phyloP scores from a whole-genome alignment of 2,329 filamentous ascomycete species.

The Cladosporium austrohemisphaericum region DNA sequence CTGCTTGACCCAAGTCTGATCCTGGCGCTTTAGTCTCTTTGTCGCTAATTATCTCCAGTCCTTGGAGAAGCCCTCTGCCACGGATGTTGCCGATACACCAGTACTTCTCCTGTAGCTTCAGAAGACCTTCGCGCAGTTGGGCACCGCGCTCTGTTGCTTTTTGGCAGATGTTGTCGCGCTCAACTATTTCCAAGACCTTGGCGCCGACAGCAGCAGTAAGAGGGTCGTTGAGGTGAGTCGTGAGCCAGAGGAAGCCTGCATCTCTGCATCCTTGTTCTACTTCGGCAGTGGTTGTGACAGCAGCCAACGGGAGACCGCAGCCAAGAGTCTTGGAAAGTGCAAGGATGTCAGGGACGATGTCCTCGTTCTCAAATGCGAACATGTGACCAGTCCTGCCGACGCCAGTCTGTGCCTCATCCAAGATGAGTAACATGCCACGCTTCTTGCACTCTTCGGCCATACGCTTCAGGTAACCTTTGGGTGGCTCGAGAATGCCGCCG shows the following conservation, averaged over 20 bases:
- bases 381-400: constrained; percentile 34
- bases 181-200: constrained; percentile 27
- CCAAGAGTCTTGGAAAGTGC: constrained; percentile 25
- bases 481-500: constrained; percentile 41
- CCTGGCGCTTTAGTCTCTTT: constrained; percentile 19
- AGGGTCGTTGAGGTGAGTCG: constrained; percentile 28
- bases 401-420: constrained; percentile 38
- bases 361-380: constrained; percentile 27
- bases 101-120: constrained; percentile 21
- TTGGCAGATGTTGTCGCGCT: constrained; percentile 21
- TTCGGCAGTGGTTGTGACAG: constrained; percentile 22
- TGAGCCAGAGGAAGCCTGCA: constrained; percentile 21
- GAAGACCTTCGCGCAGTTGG: constrained; percentile 20
- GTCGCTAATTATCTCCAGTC: constrained; percentile 25
- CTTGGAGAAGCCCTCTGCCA: constrained; percentile 23
- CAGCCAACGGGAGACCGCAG: constrained; percentile 23
- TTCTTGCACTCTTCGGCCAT: constrained; percentile 27
- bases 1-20: constrained; percentile 22
- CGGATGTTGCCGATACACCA: constrained; percentile 28
- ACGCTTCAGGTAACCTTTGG: constrained; percentile 13
- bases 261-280: constrained; percentile 21
- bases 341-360: constrained; percentile 46
- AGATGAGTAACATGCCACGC: constrained; percentile 35
- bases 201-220: constrained; percentile 25
- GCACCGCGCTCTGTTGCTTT: constrained; percentile 18